These are phyloP conservation scores for Wickerhamiella alocasiicola DNA, from an alignment of 805 yeast genomes.

Conservation along the genomic window DNA sequence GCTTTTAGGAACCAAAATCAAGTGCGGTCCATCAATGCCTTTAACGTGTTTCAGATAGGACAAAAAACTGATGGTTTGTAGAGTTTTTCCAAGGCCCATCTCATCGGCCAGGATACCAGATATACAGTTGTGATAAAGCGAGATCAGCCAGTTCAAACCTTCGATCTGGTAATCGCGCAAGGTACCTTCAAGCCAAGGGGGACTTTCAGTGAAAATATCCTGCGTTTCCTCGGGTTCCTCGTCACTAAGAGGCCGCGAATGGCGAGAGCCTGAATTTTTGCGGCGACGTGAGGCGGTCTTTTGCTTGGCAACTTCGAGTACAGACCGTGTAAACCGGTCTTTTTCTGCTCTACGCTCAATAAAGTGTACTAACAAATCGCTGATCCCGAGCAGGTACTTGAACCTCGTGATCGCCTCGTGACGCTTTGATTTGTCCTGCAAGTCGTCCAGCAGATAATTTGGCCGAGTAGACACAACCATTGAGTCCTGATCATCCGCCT, in stretches of 20 bases:
- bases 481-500: background rate
- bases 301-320: conserved; percentile 26
- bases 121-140: conserved; percentile 69
- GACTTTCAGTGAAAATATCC: conserved; percentile 59
- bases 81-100: conserved; percentile 94
- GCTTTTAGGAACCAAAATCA: conserved; percentile 88
- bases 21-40: conserved; percentile 75
- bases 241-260: conserved; percentile 43
- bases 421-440: conserved; percentile 11
- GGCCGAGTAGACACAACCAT: background rate
- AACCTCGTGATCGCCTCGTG: conserved; percentile 62
- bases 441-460: background rate
- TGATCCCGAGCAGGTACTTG: conserved; percentile 63
- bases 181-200: conserved; percentile 58
- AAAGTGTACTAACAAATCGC: conserved; percentile 77
- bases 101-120: conserved; percentile 95
- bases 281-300: conserved; percentile 23
- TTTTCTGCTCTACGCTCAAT: conserved; percentile 67
- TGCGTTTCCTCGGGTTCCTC: conserved; percentile 34
- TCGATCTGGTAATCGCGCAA: conserved; percentile 86
- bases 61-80: conserved; percentile 85
- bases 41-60: conserved; percentile 73
- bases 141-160: conserved; percentile 89
- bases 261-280: conserved; percentile 58
- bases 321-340: conserved; percentile 44